Conservation (phyloP, 2,329 filamentous ascomycete genomes). For the Claviceps paspali region DNA sequence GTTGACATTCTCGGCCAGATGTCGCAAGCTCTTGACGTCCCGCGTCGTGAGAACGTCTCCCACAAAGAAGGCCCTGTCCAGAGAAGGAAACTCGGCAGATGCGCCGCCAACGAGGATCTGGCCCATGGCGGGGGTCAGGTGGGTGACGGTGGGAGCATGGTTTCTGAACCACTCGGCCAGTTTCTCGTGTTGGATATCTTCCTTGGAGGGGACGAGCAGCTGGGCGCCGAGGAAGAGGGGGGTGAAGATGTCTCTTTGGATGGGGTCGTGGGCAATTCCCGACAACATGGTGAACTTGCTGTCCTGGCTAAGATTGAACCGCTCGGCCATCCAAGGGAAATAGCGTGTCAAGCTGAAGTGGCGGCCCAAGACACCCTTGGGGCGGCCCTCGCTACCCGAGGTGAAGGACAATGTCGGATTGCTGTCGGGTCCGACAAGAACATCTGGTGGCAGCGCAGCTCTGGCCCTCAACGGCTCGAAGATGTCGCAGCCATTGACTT, state of each 20-base stretch:
- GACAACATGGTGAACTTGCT: slow-evolving; percentile 70
- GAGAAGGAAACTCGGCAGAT: slow-evolving; percentile 55
- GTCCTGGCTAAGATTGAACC: slow-evolving; percentile 55
- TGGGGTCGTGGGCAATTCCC: slow-evolving; percentile 67
- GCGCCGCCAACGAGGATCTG: slow-evolving; percentile 85
- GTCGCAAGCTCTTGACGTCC: slow-evolving; percentile 67
- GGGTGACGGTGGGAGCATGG: slow-evolving; percentile 61
- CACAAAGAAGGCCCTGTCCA: slow-evolving; percentile 79
- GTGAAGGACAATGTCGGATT: slow-evolving; percentile 63
- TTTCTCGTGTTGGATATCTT: slow-evolving; percentile 73
- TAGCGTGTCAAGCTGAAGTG: slow-evolving; percentile 80
- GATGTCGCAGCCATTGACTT: slow-evolving; percentile 49
- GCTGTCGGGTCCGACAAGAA: slow-evolving; percentile 75
- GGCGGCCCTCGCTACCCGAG: slow-evolving; percentile 57
- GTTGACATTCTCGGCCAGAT: slow-evolving; percentile 54
- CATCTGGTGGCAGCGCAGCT: slow-evolving; percentile 43
- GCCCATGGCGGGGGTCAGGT: slow-evolving; percentile 92
- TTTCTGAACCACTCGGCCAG: slow-evolving; percentile 79
- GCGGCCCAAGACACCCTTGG: slow-evolving; percentile 75
- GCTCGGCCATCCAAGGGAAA: slow-evolving; percentile 85
- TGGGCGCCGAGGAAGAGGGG: slow-evolving; percentile 75
- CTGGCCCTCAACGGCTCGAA: slow-evolving; percentile 39
- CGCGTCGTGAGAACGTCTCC: slow-evolving; percentile 77
- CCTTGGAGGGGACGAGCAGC: slow-evolving; percentile 61
- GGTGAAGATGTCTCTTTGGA: slow-evolving; percentile 67